Conservation (phyloP, 140 eudicot genomes). For the Erigeron philadelphicus region DNA sequence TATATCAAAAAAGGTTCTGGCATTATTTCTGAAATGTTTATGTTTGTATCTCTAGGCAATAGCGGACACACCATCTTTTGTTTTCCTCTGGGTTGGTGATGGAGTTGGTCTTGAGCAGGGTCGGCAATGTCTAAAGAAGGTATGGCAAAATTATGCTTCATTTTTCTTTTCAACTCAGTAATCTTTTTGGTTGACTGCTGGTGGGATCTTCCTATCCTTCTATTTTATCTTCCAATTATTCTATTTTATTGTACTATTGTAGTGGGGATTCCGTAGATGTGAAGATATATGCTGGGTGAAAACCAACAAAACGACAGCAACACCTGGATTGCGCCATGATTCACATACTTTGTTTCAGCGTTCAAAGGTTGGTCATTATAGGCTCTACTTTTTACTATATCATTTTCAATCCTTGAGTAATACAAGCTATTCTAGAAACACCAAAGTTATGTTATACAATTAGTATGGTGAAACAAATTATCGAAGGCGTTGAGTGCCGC, state of each 20-base stretch:
- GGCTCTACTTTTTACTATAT: background rate
- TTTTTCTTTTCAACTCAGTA: background rate
- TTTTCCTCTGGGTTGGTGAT: conserved; percentile 98
- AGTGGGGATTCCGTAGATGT: conserved; percentile 99
- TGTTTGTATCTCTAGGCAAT: conserved; percentile 53
- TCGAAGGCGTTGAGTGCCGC: background rate
- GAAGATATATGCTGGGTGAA: conserved; percentile 99
- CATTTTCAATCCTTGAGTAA: background rate
- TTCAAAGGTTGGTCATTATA: conserved; percentile 57
- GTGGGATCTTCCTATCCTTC: conserved; percentile 4
- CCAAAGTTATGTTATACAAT: background rate
- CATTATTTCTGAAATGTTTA: conserved; percentile 1
- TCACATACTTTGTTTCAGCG: conserved; percentile 93
- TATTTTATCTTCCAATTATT: conserved; percentile 18
- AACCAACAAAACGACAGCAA: conserved; percentile 83
- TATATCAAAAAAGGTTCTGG: background rate
- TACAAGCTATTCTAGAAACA: conserved; percentile 6
- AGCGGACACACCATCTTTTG: conserved; percentile 90
- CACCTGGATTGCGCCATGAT: conserved; percentile 91
- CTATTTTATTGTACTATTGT: conserved; percentile 24
- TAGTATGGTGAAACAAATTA: background rate
- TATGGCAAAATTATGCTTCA: conserved; percentile 19
- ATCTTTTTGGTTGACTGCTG: background rate
- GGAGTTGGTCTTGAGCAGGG: conserved; percentile 99
- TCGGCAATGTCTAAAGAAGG: conserved; percentile 94